Evolutionary conservation across 208 protist species (phyloP), one percentile per base, ranked within the genome.

Genomic region (Giardia muris): DNA sequence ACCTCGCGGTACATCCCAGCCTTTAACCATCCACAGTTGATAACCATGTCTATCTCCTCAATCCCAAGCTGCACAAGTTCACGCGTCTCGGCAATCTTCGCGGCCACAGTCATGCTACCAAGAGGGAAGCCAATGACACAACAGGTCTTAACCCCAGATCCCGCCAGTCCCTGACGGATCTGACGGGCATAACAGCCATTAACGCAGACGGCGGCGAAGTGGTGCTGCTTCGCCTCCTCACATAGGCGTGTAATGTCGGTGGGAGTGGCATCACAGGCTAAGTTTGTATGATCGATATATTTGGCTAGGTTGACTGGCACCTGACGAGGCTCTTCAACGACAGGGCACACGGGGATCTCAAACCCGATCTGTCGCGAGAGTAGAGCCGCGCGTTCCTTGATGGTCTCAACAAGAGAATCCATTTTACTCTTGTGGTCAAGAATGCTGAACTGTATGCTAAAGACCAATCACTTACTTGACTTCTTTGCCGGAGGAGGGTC

Each of bases 31-130:
- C 96, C 97, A 39, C 97, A 93, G 93, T 97, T 97, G 44, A 98
- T 93, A 43, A 98, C 97, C 96, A 98, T 97, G 93, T 98, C 97
- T 43, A 98, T 95, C 91, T 98, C 97, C 39, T 95, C 48, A 0
- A 96, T 97, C n/a, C 97, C 97, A 22, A 95, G 44, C 44, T 91
- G 67, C 0, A 97, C 93, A 44, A 93, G 94, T 47, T 95, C 93
- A 45, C 67, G 76, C 2, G 96, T 95, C 93, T 98, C 97, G 0
- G 94, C 94, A 0, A 93, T 95, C 93, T 98, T 98, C 88, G 95
- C 94, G 3, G 93, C 92, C 0, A 95, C 93, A 0, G 94, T 96
- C 93, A 95, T 96, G 88, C 96, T 94, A 2, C 97, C 97, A 10
- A 98, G 95, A 0, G 97, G 97, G 93, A 98, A 98, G 30, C 97